Conservation (phyloP, 805 yeast species). For the Lachancea sp. region DNA sequence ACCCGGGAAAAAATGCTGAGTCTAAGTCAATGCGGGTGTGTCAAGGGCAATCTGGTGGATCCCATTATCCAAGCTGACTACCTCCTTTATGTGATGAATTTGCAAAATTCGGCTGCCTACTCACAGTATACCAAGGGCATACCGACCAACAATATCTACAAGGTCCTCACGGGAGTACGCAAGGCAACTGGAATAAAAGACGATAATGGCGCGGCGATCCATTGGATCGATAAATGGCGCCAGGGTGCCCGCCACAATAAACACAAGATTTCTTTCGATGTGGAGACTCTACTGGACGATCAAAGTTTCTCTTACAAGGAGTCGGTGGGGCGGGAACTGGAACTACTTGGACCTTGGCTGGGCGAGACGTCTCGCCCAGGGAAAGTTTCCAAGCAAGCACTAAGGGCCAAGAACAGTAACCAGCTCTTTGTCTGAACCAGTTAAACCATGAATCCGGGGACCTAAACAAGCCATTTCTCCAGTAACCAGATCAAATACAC, state of each 20-base stretch:
- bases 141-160: conserved; percentile 70
- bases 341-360: conserved; percentile 10
- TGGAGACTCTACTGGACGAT: conserved; percentile 11
- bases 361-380: neutral
- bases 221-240: conserved; percentile 54
- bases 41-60: conserved; percentile 62
- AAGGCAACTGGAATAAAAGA: conserved; percentile 37
- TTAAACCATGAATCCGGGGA: neutral
- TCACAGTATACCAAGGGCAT: conserved; percentile 19
- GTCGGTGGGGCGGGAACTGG: conserved; percentile 7
- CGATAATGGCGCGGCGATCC: conserved; percentile 55
- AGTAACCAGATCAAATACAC: too few species aligned
- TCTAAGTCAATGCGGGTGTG: conserved; percentile 68
- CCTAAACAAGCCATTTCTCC: too few species aligned
- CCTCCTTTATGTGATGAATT: conserved; percentile 64
- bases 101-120: conserved; percentile 37
- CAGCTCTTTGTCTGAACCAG: conserved; percentile 5
- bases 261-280: conserved; percentile 9
- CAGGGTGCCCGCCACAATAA: conserved; percentile 40
- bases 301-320: conserved; percentile 8
- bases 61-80: conserved; percentile 85
- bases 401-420: conserved; percentile 7
- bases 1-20: conserved; percentile 66
- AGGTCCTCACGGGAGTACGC: conserved; percentile 45
- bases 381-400: neutral